Evolutionary conservation across 2,329 filamentous ascomycete genomes (phyloP).

Genomic region (Claviceps spartinae): DNA sequence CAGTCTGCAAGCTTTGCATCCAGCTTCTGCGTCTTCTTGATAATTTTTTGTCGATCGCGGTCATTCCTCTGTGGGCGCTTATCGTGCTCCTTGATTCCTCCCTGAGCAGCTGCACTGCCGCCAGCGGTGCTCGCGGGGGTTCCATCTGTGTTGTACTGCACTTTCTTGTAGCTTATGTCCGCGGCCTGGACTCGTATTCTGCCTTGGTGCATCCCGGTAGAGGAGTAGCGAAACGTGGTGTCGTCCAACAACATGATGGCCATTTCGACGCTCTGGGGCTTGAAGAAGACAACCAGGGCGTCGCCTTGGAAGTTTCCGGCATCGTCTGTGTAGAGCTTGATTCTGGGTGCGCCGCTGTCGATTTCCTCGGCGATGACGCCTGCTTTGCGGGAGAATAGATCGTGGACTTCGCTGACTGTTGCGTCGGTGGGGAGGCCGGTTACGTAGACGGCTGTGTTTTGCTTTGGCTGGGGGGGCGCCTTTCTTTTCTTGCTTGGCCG

Average conservation of each 20-base stretch:
- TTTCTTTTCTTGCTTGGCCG: constrained; percentile 33
- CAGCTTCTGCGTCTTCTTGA: constrained; percentile 80
- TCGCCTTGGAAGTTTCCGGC: constrained; percentile 84
- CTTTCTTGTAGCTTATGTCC: constrained; percentile 84
- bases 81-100: constrained; percentile 19
- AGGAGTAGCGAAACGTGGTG: constrained; percentile 58
- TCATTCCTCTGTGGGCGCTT: constrained; percentile 34
- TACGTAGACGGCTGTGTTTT: constrained; percentile 88
- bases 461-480: constrained; percentile 35
- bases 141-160: constrained; percentile 46
- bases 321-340: constrained; percentile 83
- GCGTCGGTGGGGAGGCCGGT: constrained; percentile 74
- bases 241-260: constrained; percentile 72
- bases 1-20: constrained; percentile 88
- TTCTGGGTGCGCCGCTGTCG: constrained; percentile 71
- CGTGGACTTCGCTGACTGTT: constrained; percentile 65
- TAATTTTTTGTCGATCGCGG: constrained; percentile 77
- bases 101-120: constrained; percentile 5
- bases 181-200: constrained; percentile 73
- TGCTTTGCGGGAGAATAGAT: constrained; percentile 70
- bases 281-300: constrained; percentile 86
- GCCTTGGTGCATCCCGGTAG: constrained; percentile 38
- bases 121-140: neutral
- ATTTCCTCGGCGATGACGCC: constrained; percentile 92
- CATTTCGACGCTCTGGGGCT: constrained; percentile 80